phyloP scores from a whole-genome alignment of 2,329 filamentous ascomycete genomes.

The Epicoccum nigrum region DNA sequence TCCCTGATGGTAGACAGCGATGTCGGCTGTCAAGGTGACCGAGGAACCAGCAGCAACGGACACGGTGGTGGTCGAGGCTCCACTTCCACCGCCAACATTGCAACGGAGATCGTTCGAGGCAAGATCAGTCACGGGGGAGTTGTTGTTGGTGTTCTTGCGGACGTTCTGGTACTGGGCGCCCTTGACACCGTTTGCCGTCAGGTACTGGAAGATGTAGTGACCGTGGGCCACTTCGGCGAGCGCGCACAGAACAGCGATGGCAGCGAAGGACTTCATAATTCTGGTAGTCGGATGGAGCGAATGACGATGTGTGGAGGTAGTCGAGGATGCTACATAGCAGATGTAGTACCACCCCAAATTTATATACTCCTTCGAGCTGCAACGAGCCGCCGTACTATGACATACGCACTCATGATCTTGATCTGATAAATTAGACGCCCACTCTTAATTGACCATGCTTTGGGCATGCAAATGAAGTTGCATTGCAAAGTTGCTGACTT shows the following conservation, averaged over 20 bases:
- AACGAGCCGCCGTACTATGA: not conserved
- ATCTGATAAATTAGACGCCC: constrained; percentile 20
- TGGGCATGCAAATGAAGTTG: constrained; percentile 35
- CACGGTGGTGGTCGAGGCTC: constrained; percentile 40
- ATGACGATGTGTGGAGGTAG: constrained; percentile 8
- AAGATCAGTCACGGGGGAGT: constrained; percentile 45
- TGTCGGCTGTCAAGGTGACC: constrained; percentile 45
- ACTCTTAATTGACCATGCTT: constrained; percentile 31
- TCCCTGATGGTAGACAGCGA: constrained; percentile 48
- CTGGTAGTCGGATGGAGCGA: constrained; percentile 2
- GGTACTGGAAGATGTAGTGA: constrained; percentile 48
- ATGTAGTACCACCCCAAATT: constrained; percentile 8
- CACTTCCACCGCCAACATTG: constrained; percentile 42
- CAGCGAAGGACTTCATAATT: constrained; percentile 44
- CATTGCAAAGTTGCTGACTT: constrained; percentile 24
- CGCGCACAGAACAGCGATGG: constrained; percentile 39
- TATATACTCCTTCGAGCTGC: constrained; percentile 28
- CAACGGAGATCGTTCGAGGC: constrained; percentile 43
- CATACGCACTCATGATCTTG: constrained; percentile 15
- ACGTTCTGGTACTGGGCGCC: constrained; percentile 46
- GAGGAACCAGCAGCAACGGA: constrained; percentile 44
- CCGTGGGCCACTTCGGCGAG: constrained; percentile 45
- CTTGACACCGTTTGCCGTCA: constrained; percentile 46
- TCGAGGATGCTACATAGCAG: constrained; percentile 11
- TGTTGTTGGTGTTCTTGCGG: constrained; percentile 47